These are phyloP conservation scores for Colletotrichum tropicicola DNA, from an alignment of 2,329 filamentous ascomycete genomes.

Conservation along the genomic window DNA sequence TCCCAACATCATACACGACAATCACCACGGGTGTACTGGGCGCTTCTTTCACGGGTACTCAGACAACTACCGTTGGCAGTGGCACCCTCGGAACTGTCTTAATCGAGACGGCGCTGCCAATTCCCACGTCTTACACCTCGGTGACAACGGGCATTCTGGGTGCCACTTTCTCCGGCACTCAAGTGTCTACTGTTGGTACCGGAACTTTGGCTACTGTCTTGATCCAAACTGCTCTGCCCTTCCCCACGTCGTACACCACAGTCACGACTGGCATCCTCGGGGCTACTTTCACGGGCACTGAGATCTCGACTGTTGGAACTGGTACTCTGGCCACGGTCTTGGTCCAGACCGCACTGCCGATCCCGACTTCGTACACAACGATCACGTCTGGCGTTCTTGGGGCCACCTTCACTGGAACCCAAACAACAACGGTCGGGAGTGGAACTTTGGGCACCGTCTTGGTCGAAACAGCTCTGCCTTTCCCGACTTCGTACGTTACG, in stretches of 20 bases:
- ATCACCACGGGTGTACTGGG: background rate
- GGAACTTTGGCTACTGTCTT: background rate
- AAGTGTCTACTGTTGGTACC: background rate
- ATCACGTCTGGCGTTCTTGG: background rate
- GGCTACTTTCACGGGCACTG: slow-evolving; percentile 1
- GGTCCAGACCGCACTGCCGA: background rate
- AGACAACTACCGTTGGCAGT: background rate
- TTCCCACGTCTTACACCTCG: background rate
- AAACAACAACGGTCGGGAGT: background rate
- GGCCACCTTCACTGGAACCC: background rate
- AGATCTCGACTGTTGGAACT: background rate
- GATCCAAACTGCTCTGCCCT: slow-evolving; percentile 1
- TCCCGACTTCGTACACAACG: background rate
- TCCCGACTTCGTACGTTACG: slow-evolving; percentile 14
- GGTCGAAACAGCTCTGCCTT: background rate
- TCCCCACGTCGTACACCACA: background rate
- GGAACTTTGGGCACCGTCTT: slow-evolving; percentile 7
- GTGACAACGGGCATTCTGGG: slow-evolving; percentile 3
- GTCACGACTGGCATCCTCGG: background rate
- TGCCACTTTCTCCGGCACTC: background rate
- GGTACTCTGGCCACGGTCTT: background rate
- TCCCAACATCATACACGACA: background rate
- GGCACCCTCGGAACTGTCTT: slow-evolving; percentile 2
- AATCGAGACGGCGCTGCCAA: background rate
- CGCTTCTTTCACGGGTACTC: background rate